Conservation (phyloP, 2,329 filamentous ascomycete genomes). For the Colletotrichum tabaci region DNA sequence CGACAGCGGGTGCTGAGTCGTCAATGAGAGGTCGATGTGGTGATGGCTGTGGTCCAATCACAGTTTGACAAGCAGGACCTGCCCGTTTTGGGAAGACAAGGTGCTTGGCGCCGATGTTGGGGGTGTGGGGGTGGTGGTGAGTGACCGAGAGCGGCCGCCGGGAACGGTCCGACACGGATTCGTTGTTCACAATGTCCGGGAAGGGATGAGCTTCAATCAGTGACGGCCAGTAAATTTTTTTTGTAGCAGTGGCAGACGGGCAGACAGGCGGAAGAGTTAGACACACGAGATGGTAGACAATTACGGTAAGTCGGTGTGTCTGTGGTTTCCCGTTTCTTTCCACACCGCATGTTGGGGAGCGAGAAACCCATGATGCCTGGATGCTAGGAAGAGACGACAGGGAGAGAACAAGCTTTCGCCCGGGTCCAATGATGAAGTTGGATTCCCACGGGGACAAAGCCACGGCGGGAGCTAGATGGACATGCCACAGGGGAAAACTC, state of each 20-base stretch:
- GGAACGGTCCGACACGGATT: not conserved
- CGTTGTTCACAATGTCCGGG: not conserved
- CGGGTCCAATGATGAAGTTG: not conserved
- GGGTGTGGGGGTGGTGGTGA: not conserved
- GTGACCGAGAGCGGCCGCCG: not conserved
- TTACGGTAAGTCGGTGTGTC: not conserved
- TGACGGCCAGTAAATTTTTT: not conserved
- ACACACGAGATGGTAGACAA: too few species aligned
- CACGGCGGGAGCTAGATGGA: conserved; percentile 10
- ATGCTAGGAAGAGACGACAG: not conserved
- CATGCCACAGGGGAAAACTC: not conserved
- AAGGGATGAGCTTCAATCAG: too few species aligned
- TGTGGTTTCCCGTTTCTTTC: conserved; percentile 20
- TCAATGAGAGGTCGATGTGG: not conserved
- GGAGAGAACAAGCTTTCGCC: not conserved
- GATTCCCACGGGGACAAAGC: not conserved
- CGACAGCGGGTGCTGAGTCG: not conserved
- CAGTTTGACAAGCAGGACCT: not conserved
- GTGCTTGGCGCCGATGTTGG: not conserved
- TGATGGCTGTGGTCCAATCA: conserved; percentile 5
- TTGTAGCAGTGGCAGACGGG: too few species aligned
- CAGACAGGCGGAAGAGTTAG: too few species aligned
- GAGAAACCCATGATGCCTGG: not conserved
- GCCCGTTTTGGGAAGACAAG: not conserved
- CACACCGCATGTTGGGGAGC: conserved; percentile 31